Percentiles rank a stretch among this genome's conserved stretches.
Conservation (phyloP, 2,329 filamentous ascomycete genomes). For the Microdochium bolleyi region DNA sequence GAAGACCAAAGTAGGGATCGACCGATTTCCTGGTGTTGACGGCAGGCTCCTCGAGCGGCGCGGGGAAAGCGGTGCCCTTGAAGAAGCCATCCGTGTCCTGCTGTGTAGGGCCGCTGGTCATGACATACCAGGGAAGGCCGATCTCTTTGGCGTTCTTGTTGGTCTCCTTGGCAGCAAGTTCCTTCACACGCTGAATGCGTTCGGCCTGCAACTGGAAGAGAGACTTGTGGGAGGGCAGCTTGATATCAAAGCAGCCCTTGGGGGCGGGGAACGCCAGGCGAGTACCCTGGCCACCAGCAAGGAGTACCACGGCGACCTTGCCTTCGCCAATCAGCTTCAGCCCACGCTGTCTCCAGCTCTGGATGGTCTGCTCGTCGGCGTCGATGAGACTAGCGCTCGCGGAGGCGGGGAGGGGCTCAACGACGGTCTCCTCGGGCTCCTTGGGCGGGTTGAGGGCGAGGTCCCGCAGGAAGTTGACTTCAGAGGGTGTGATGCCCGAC, state of each 20-base stretch:
- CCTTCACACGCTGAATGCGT: constrained; percentile 79
- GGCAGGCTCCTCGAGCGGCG: constrained; percentile 41
- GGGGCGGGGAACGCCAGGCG: constrained; percentile 88
- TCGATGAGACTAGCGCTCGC: constrained; percentile 89
- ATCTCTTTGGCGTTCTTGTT: constrained; percentile 47
- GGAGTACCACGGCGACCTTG: constrained; percentile 79
- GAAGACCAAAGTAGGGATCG: constrained; percentile 70
- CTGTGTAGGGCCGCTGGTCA: constrained; percentile 94
- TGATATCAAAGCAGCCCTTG: constrained; percentile 97
- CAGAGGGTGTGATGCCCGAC: constrained; percentile 68
- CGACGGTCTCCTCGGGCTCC: constrained; percentile 41
- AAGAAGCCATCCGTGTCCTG: constrained; percentile 93
- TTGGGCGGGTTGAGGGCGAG: constrained; percentile 73
- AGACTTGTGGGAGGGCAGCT: constrained; percentile 84
- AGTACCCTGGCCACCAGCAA: constrained; percentile 96
- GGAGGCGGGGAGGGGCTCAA: constrained; percentile 83
- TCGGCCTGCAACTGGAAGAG: constrained; percentile 97
- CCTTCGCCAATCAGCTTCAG: constrained; percentile 73
- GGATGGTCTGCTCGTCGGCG: constrained; percentile 68
- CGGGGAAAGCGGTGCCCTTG: constrained; percentile 20
- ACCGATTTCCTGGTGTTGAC: constrained; percentile 40
- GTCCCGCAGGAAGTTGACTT: constrained; percentile 82
- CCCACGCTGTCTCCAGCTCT: constrained; percentile 76
- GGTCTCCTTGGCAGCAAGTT: constrained; percentile 62
- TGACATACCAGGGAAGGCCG: constrained; percentile 94